Conservation (phyloP, 2,329 filamentous ascomycete species). For the Plenodomus lindquistii region DNA sequence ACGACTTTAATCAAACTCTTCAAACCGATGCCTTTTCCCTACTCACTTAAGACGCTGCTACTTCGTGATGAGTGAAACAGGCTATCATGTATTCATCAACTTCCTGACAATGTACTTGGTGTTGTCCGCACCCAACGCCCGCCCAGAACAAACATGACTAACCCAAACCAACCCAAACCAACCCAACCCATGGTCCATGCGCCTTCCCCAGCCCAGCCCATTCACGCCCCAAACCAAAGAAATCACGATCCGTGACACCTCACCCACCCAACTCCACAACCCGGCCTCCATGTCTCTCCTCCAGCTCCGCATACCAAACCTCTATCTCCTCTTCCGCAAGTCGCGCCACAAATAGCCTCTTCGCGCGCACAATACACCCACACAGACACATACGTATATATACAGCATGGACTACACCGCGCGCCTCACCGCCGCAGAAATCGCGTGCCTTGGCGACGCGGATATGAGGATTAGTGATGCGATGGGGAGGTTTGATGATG, state of each 20-base stretch:
- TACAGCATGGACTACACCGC: constrained; percentile 31
- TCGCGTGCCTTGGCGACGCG: constrained; percentile 25
- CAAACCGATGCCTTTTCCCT: not conserved
- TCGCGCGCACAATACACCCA: too few species aligned
- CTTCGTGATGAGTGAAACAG: too few species aligned
- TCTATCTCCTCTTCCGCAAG: constrained; percentile 16
- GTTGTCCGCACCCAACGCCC: too few species aligned
- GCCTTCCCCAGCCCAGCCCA: constrained; percentile 11
- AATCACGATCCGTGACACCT: constrained; percentile 18
- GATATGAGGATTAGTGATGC: constrained; percentile 19
- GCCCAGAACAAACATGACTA: not conserved
- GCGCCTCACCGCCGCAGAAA: constrained; percentile 27
- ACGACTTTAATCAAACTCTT: constrained; percentile 13
- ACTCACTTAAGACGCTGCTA: too few species aligned
- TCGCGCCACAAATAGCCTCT: constrained; percentile 21
- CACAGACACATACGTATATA: too few species aligned
- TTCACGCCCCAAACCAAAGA: constrained; percentile 13
- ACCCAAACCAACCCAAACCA: too few species aligned
- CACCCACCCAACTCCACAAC: constrained; percentile 5
- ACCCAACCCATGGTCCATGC: constrained; percentile 17
- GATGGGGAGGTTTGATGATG: constrained; percentile 10
- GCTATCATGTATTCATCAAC: too few species aligned
- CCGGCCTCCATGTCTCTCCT: constrained; percentile 23
- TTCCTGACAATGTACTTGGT: too few species aligned
- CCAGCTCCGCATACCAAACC: constrained; percentile 9